A percentile compares a stretch with the other conserved stretches of the same genome.
These are phyloP conservation scores for Rhododendron molle DNA, from an alignment of 148 eudicot genomes.

Conservation along the genomic window DNA sequence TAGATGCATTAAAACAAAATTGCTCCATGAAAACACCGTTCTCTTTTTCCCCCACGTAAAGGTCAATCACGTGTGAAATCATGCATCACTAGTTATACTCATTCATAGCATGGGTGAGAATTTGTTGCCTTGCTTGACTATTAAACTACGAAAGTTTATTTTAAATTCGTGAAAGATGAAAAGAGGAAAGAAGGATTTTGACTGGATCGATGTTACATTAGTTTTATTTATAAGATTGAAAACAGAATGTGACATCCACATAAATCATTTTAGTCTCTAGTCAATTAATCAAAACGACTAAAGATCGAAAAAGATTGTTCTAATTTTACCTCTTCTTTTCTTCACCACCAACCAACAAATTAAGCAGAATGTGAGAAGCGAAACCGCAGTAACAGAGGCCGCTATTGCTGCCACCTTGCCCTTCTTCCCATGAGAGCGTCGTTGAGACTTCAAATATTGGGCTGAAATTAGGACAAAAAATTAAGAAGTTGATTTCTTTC, in stretches of 20 bases:
- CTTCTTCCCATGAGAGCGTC: neutral
- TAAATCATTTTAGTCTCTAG: neutral
- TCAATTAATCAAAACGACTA: neutral
- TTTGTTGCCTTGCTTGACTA: neutral
- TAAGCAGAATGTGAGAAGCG: slow-evolving; percentile 9
- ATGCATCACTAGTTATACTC: neutral
- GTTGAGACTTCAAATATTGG: neutral
- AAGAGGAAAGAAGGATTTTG: neutral
- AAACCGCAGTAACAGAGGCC: slow-evolving; percentile 15
- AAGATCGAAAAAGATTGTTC: neutral
- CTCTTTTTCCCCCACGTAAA: neutral
- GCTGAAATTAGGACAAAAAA: neutral
- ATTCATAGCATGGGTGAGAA: no score
- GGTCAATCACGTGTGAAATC: neutral
- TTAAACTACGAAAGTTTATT: no score
- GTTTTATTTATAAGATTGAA: neutral
- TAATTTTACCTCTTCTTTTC: slow-evolving; percentile 30
- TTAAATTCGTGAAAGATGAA: no score
- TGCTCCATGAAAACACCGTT: neutral
- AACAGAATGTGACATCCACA: neutral
- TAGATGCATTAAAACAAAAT: no score
- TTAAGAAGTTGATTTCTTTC: neutral
- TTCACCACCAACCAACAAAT: slow-evolving; percentile 19
- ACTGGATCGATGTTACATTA: neutral
- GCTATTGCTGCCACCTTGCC: slow-evolving; percentile 5